These are phyloP conservation scores for Sporothrix variecibatus DNA, from an alignment of 2,329 filamentous ascomycete species.

Conservation along the genomic window DNA sequence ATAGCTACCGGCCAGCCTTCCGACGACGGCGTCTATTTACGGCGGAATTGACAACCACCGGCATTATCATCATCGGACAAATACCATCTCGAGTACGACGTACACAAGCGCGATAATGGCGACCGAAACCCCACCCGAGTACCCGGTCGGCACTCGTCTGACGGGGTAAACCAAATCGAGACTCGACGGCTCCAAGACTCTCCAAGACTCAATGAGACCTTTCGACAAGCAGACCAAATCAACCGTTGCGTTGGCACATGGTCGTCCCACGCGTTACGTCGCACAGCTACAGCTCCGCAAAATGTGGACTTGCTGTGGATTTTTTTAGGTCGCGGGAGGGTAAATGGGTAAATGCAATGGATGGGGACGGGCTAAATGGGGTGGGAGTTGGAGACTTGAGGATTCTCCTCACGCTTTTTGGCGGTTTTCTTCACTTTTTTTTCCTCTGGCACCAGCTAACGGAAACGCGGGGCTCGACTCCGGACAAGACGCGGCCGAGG, in stretches of 20 bases:
- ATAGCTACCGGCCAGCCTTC: not conserved
- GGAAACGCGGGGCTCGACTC: constrained; percentile 18
- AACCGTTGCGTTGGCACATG: no score
- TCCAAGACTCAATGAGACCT: not conserved
- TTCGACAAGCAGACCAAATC: no score
- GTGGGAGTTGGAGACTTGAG: not conserved
- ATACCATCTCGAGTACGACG: not conserved
- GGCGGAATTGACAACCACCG: no score
- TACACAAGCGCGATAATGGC: not conserved
- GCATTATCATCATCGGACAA: not conserved
- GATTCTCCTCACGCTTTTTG: not conserved
- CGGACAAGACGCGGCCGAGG: constrained; percentile 5
- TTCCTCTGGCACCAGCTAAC: not conserved
- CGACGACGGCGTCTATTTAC: not conserved
- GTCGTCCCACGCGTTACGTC: not conserved
- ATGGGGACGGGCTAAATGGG: constrained; percentile 20
- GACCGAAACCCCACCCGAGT: not conserved
- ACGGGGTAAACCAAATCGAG: not conserved
- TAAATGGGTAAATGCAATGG: constrained; percentile 24
- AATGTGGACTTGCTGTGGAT: not conserved
- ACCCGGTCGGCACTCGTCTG: not conserved
- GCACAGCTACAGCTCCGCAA: not conserved
- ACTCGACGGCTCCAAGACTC: not conserved
- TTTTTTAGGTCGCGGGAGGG: constrained; percentile 5
- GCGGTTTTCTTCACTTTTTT: not conserved